These are phyloP conservation scores for Annulohypoxylon nitens DNA, from an alignment of 495 filamentous ascomycete species.

Conservation along the genomic window DNA sequence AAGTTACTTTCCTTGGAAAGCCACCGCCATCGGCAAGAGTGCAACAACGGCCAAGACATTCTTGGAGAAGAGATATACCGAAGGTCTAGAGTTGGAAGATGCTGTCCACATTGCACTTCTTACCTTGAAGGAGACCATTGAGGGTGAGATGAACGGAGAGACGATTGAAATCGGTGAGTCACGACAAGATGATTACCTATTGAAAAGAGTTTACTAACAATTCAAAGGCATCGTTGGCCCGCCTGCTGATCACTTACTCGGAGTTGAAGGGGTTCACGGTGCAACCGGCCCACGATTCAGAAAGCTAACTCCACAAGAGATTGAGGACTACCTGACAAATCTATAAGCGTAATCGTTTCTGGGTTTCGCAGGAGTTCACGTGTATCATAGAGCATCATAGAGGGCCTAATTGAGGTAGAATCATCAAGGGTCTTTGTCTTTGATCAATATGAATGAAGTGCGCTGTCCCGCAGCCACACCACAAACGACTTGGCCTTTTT, in stretches of 20 bases:
- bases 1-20: conserved; percentile 99
- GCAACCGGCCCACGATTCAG: conserved; percentile 92
- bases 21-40: conserved; percentile 98
- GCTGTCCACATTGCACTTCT: conserved; percentile 98
- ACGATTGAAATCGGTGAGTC: conserved; percentile 95
- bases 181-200: background rate
- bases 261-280: conserved; percentile 91
- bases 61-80: conserved; percentile 97
- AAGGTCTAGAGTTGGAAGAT: conserved; percentile 97
- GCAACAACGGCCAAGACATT: conserved; percentile 98
- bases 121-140: conserved; percentile 98
- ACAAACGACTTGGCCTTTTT: conserved; percentile 45
- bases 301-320: conserved; percentile 96
- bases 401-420: conserved; percentile 48
- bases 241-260: conserved; percentile 91
- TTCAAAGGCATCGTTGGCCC: conserved; percentile 89
- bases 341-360: conserved; percentile 69
- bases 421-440: conserved; percentile 42
- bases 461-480: conserved; percentile 62
- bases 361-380: conserved; percentile 41
- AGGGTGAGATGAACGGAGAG: conserved; percentile 99
- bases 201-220: conserved; percentile 52
- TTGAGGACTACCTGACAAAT: conserved; percentile 98
- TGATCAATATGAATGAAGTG: conserved; percentile 58
- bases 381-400: conserved; percentile 61